Base-by-base conservation (phyloP, 129 eudicot species). In the Flaveria sonorensis region DNA sequence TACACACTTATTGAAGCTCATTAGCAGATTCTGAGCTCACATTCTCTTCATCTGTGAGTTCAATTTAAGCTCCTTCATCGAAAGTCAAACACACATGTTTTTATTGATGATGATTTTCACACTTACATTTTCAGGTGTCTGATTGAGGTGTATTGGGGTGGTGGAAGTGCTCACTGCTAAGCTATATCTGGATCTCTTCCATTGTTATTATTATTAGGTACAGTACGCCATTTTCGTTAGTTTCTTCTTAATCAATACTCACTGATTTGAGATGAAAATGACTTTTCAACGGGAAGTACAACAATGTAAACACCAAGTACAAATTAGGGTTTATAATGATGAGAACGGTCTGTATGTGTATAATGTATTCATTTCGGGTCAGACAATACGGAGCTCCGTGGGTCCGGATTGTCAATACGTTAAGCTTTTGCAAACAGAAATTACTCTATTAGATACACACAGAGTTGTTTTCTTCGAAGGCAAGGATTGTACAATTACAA, bases 351-450 rank as follows among this genome's bases (percentile, higher is more conserved):
- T 39, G 56, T 36, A 1, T 36, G 40, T 36, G 40, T 36, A 5
- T n/a, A 4, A 5, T 30, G 32, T 28, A 30, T 71, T 47, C 63
- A 11, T 8, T 46, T 61, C 48, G 83, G 74, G 83, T 68, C 81
- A 73, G 61, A 77, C 83, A 72, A 81, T 77, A 59, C 85, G 30
- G 78, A 73, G 52, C 68, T 69, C 68, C 13, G 70, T 85, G 81
- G 81, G 88, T 39, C 83, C 86, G 48, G 77, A 55, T 62, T 69
- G 51, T 36, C 78, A 56, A 73, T 45, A 32, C 69, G 71, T 46
- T 21, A 53, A 73, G 53, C 64, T 79, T 36, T 36, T 4, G 40
- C 40, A 4, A 36, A 36, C 40, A 4, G 40, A 36, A 36, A 36
- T 61, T 45, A 12, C 48, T 45, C 14, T 10, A 9, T 45, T 45